A percentile compares a stretch with the other conserved stretches of the same genome.
phyloP scores from a whole-genome alignment of 768 basidiomycete species.

The Auriscalpium microsporum region DNA sequence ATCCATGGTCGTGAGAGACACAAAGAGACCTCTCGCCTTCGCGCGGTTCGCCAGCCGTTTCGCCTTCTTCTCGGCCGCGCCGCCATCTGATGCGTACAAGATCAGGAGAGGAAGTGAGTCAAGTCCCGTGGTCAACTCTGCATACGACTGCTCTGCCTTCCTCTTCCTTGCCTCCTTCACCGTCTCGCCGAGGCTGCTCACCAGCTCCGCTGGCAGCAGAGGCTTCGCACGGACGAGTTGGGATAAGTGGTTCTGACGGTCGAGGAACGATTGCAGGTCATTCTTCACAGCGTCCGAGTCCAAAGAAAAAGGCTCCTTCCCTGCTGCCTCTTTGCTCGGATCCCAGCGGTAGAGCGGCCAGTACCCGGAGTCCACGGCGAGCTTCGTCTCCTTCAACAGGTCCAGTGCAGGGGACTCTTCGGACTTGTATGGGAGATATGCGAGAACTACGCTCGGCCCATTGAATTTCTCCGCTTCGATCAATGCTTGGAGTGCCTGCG shows the following conservation, averaged over 20 bases:
- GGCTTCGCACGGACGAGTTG: constrained; percentile 82
- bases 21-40: constrained; percentile 75
- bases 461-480: constrained; percentile 84
- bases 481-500: constrained; percentile 86
- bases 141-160: constrained; percentile 77
- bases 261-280: constrained; percentile 88
- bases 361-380: constrained; percentile 91
- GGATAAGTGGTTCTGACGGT: constrained; percentile 92
- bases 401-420: constrained; percentile 78
- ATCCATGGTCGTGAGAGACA: constrained; percentile 71
- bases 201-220: constrained; percentile 71
- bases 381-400: constrained; percentile 94
- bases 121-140: constrained; percentile 71
- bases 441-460: constrained; percentile 88
- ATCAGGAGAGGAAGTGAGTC: constrained; percentile 85
- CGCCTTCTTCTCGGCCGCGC: constrained; percentile 92
- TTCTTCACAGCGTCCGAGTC: constrained; percentile 93
- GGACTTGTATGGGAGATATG: constrained; percentile 82
- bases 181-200: constrained; percentile 75
- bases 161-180: constrained; percentile 77
- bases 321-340: constrained; percentile 67
- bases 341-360: constrained; percentile 99
- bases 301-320: constrained; percentile 81
- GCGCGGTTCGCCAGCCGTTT: constrained; percentile 80
- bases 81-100: constrained; percentile 93